Evolutionary conservation across 2,329 filamentous ascomycete genomes (phyloP), one percentile per base, ranked within the genome.

Genomic region (Fusarium ambrosium): DNA sequence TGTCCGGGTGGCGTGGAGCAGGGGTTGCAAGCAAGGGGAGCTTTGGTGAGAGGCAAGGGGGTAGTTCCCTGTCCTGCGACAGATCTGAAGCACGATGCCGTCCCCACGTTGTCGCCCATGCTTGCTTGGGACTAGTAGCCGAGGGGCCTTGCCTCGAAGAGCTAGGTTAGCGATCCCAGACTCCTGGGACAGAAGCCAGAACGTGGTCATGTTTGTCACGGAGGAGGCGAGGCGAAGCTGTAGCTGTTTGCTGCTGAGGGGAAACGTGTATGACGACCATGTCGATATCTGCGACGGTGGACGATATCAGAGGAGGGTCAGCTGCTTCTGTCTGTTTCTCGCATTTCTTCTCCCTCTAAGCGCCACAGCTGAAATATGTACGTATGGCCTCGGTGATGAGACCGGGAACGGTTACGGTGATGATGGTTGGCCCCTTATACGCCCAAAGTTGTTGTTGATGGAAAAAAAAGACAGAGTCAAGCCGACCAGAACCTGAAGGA

Each of bases 51-150:
- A 69, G 71, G 74, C 70, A 73, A 73, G 69, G 73, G 76, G 76
- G 70, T 68, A 65, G 71, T 76, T 79, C 85, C 84, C 80, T 84
- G 82, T 84, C 78, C 82, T 87, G 85, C 81, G 83, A 87, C 86
- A 86, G 78, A 82, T 82, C 80, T 87, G 86, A 87, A 79, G 86
- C 86, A 87, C 76, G 69, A 79, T 71, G 75, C 71, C 68, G 67
- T 75, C 74, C 67, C 75, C 71, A 78, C 72, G 71, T 64, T 71
- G 77, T 77, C 68, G 72, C 62, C 45, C 63, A 71, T 58, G 51
- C 70, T 70, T 66, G 64, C 62, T 69, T 69, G 55, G 68, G 62
- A 70, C 66, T 55, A 64, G 56, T 58, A 34, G 53, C 62, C 45
- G 62, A 73, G 59, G 37, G 22, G 51, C 63, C 36, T 43, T 53